phyloP scores from a whole-genome alignment of 1,284 basidiomycete genomes.

The Trametes versicolor region DNA sequence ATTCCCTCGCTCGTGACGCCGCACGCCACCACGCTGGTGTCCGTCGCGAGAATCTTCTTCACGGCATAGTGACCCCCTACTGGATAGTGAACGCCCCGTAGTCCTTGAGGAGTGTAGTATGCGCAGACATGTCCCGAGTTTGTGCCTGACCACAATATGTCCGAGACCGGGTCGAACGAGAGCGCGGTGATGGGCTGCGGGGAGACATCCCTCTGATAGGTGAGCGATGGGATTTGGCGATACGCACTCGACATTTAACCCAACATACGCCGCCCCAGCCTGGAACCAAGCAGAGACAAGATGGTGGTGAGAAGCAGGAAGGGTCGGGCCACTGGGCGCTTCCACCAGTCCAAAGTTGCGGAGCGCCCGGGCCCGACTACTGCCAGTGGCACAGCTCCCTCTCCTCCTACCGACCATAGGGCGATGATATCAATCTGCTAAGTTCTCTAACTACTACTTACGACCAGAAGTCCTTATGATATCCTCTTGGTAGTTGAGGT shows the following conservation, averaged over 20 bases:
- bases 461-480: too few relatives aligned
- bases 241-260: constrained; percentile 52
- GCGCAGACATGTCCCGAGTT: constrained; percentile 80
- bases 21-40: constrained; percentile 77
- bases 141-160: constrained; percentile 89
- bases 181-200: constrained; percentile 75
- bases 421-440: too few relatives aligned
- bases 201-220: constrained; percentile 49
- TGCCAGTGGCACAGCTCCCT: too few relatives aligned
- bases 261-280: constrained; percentile 13
- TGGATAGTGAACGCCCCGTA: constrained; percentile 82
- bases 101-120: constrained; percentile 73
- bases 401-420: too few relatives aligned
- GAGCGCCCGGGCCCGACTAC: too few relatives aligned
- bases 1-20: constrained; percentile 67
- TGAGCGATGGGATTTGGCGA: constrained; percentile 48
- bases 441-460: too few relatives aligned
- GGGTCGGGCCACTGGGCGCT: too few relatives aligned
- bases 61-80: constrained; percentile 72
- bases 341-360: too few relatives aligned
- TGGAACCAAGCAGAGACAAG: neutral
- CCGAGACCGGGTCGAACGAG: constrained; percentile 90
- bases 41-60: constrained; percentile 77
- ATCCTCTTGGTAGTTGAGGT: too few relatives aligned
- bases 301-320: neutral